Conservation (phyloP, 2,329 filamentous ascomycete genomes). For the Domatiomyces globalis region DNA sequence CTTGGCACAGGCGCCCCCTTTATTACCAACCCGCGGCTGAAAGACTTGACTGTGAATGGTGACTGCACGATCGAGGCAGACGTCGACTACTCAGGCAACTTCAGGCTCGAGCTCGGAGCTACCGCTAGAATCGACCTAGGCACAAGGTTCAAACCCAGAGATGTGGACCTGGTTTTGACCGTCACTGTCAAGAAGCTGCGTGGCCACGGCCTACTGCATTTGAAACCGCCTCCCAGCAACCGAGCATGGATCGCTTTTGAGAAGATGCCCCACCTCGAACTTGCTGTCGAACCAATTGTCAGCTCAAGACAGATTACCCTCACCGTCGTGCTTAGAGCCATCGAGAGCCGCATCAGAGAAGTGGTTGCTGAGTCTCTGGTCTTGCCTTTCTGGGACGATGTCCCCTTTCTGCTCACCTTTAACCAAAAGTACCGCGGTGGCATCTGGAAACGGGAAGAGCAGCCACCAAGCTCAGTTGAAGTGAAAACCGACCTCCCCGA, state of each 20-base stretch:
- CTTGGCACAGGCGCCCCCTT: slow-evolving; percentile 77
- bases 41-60: slow-evolving; percentile 80
- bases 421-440: slow-evolving; percentile 70
- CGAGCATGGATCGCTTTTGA: slow-evolving; percentile 93
- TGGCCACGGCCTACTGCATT: slow-evolving; percentile 68
- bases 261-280: slow-evolving; percentile 81
- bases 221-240: slow-evolving; percentile 93
- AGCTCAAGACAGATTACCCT: slow-evolving; percentile 93
- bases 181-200: slow-evolving; percentile 73
- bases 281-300: slow-evolving; percentile 90
- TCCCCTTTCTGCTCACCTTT: slow-evolving; percentile 74
- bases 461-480: slow-evolving; percentile 14
- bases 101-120: slow-evolving; percentile 79
- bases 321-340: slow-evolving; percentile 76
- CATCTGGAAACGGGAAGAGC: slow-evolving; percentile 47
- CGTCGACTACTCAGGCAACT: slow-evolving; percentile 76
- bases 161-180: slow-evolving; percentile 78
- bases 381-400: slow-evolving; percentile 88
- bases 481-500: slow-evolving; percentile 22
- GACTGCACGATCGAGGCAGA: slow-evolving; percentile 80
- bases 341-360: slow-evolving; percentile 88
- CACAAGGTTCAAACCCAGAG: slow-evolving; percentile 70
- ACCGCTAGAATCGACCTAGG: slow-evolving; percentile 86
- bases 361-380: slow-evolving; percentile 87
- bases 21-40: slow-evolving; percentile 75